A percentile compares a stretch with the other conserved stretches of the same genome.
These are phyloP conservation scores for Casaregolazyma lundiana DNA, from an alignment of 1,139 yeast genomes.

Conservation along the genomic window DNA sequence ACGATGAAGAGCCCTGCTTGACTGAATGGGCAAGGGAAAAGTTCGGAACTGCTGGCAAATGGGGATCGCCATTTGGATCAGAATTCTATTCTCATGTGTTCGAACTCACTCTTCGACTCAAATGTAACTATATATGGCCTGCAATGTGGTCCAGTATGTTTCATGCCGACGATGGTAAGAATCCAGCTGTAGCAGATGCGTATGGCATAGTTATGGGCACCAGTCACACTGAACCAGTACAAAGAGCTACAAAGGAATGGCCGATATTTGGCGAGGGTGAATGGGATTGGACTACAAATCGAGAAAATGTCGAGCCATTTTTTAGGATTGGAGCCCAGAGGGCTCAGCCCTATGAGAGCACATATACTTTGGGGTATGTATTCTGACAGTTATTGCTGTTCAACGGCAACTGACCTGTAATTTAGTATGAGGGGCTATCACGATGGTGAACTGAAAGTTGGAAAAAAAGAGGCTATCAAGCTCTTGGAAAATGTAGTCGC, in stretches of 20 bases:
- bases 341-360: constrained; percentile 19
- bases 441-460: constrained; percentile 19
- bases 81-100: constrained; percentile 19
- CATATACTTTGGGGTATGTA: constrained; percentile 13
- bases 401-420: no score
- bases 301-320: constrained; percentile 15
- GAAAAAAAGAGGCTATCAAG: constrained; percentile 17
- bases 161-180: constrained; percentile 17
- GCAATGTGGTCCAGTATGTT: constrained; percentile 23
- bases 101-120: constrained; percentile 19
- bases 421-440: constrained; percentile 20
- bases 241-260: constrained; percentile 22
- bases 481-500: constrained; percentile 15
- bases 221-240: constrained; percentile 21
- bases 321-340: constrained; percentile 18
- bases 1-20: constrained; percentile 21
- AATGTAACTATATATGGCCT: constrained; percentile 22
- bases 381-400: no score
- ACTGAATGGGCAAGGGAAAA: constrained; percentile 17
- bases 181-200: constrained; percentile 19
- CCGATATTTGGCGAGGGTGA: constrained; percentile 20
- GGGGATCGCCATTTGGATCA: constrained; percentile 17
- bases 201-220: constrained; percentile 23
- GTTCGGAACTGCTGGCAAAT: constrained; percentile 13
- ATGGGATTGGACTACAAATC: constrained; percentile 20